phyloP scores from a whole-genome alignment of 1,139 yeast genomes.

The Debaryomyces sp. region DNA sequence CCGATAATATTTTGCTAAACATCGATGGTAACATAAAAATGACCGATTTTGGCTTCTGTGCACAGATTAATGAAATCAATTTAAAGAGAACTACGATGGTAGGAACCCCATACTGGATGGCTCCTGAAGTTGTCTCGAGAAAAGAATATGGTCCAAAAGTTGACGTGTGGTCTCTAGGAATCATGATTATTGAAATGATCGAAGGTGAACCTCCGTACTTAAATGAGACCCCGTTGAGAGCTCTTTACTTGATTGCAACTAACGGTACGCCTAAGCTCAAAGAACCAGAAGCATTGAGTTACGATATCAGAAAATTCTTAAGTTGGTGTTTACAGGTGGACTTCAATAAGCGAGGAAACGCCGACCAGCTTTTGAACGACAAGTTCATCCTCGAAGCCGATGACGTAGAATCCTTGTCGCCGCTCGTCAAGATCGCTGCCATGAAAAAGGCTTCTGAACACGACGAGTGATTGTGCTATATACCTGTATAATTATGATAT shows the following conservation, averaged over 20 bases:
- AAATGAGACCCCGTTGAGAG: constrained; percentile 91
- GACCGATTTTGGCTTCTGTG: constrained; percentile 92
- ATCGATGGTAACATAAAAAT: constrained; percentile 87
- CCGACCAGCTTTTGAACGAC: constrained; percentile 72
- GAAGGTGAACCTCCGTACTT: constrained; percentile 98
- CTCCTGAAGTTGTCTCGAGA: constrained; percentile 94
- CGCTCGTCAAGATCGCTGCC: constrained; percentile 85
- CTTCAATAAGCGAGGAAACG: constrained; percentile 80
- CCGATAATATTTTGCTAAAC: constrained; percentile 85
- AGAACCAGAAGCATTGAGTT: constrained; percentile 81
- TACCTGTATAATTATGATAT: constrained; percentile 3
- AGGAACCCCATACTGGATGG: constrained; percentile 99
- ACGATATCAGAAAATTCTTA: constrained; percentile 67
- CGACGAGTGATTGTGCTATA: constrained; percentile 25
- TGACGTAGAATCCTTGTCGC: constrained; percentile 74
- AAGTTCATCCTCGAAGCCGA: constrained; percentile 75
- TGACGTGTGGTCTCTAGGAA: constrained; percentile 96
- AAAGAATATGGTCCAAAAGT: constrained; percentile 97
- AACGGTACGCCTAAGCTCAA: constrained; percentile 94
- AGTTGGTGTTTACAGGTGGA: constrained; percentile 84
- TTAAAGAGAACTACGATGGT: constrained; percentile 95
- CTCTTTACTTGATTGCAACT: constrained; percentile 90
- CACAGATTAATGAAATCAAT: constrained; percentile 86
- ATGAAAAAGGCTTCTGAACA: constrained; percentile 67
- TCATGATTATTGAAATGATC: constrained; percentile 97